Evolutionary conservation across 169 alveolate species (phyloP), one percentile per base, ranked within the genome.

Genomic region (Theileria equi): DNA sequence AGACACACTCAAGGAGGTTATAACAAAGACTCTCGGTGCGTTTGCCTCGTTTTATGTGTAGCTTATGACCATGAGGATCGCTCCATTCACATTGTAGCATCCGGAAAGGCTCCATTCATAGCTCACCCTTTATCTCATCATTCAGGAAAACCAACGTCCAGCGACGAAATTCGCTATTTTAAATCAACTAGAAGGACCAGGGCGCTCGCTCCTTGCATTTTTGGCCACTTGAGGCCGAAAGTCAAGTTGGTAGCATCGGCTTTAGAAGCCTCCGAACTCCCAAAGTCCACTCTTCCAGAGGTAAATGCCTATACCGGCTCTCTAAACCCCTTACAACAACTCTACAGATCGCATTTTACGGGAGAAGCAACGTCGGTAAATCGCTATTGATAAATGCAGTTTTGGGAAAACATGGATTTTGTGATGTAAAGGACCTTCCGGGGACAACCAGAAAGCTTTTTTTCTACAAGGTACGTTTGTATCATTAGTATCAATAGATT

Each of bases 291-390:
- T 1, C n/a, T 76, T 17, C 85, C 85, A 1, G 85, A 76, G 85
- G 85, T 76, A 16, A 21, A 60, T 8, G 16, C 7, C 5, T 10
- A 48, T 48, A 10, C 10, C 47, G 13, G 10, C 13, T 31, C 23
- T 6, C 8, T 7, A 16, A 10, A 53, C 16, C 4, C 32, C 6
- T 5, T 40, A 23, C 10, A 16, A 45, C 21, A 17, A 17, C 7
- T 6, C 28, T 32, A 11, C 41, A 88, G 84, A 67, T 88, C n/a
- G 90, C 90, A 32, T 68, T 88, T 40, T 77, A 68, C 48, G 92
- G 92, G 11, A 81, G 91, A 31, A 64, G 89, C 0, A 88, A 88
- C 29, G 50, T 81, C 61, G 92, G 92, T 6, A 88, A 88, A 62
- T 88, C 92, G 16, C 64, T 86, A 16, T 67, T 88, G 16, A 74